A percentile compares a stretch with the other conserved stretches of the same genome.
Evolutionary conservation across 495 filamentous ascomycete species (phyloP).

Genomic region (Penicillium egyptiacum): DNA sequence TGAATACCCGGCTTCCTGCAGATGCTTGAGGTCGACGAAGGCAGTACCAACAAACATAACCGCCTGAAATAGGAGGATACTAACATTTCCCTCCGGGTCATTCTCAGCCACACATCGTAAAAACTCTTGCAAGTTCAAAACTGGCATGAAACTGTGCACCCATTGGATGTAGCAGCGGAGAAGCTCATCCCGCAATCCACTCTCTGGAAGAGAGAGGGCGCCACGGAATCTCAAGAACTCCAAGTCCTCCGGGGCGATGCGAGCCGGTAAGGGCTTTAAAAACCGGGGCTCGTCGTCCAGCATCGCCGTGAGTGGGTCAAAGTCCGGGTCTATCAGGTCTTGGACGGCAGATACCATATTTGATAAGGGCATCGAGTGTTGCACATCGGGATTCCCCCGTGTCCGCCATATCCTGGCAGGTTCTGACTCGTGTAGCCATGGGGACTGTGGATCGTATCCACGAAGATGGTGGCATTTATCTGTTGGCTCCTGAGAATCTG

Average conservation of each 20-base stretch:
- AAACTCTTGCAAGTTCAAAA: conserved; percentile 73
- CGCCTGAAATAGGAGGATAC: conserved; percentile 73
- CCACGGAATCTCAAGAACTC: conserved; percentile 71
- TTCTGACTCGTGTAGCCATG: conserved; percentile 38
- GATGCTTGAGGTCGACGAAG: conserved; percentile 67
- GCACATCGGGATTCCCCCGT: conserved; percentile 32
- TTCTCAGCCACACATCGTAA: conserved; percentile 58
- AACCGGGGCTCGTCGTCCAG: conserved; percentile 53
- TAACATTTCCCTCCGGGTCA: conserved; percentile 62
- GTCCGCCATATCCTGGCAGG: conserved; percentile 33
- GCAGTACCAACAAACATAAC: conserved; percentile 79
- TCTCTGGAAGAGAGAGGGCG: conserved; percentile 66
- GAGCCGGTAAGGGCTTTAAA: conserved; percentile 43
- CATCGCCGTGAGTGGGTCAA: conserved; percentile 46
- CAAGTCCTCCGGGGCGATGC: conserved; percentile 67
- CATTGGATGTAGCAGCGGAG: conserved; percentile 74
- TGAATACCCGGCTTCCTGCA: conserved; percentile 67
- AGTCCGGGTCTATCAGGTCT: conserved; percentile 46
- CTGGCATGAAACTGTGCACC: conserved; percentile 84
- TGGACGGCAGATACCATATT: conserved; percentile 48
- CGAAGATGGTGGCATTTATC: conserved; percentile 32
- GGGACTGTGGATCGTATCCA: conserved; percentile 37
- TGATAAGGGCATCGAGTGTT: conserved; percentile 34
- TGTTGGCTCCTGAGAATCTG: conserved; percentile 21
- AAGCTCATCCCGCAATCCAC: conserved; percentile 65